Evolutionary conservation across 305 asterid genomes (phyloP).

Genomic region (Solanum hybrid): DNA sequence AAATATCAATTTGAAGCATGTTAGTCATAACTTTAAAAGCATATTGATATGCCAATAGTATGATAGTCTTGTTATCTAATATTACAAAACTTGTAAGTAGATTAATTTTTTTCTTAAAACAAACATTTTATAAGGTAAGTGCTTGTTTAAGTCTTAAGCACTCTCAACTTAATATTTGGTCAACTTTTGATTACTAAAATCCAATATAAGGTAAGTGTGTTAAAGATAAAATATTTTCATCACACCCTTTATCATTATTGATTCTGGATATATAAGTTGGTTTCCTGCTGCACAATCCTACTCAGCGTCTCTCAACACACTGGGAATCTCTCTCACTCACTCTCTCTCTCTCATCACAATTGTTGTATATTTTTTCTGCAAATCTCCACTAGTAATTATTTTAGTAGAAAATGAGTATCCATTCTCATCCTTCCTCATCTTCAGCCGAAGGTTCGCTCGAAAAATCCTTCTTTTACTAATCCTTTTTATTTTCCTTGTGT

Average conservation of each 20-base stretch:
- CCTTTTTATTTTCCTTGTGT: not conserved
- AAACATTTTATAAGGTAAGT: not conserved
- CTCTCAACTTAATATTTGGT: not conserved
- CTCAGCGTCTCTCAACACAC: not conserved
- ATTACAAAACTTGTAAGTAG: not conserved
- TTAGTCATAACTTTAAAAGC: not conserved
- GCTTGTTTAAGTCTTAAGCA: not conserved
- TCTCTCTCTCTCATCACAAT: not conserved
- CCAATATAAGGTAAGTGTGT: not conserved
- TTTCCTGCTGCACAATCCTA: not conserved
- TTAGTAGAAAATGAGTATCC: not conserved
- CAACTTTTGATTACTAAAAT: not conserved
- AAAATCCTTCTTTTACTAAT: not conserved
- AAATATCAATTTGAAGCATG: too few relatives aligned
- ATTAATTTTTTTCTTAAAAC: not conserved
- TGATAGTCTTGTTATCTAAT: not conserved
- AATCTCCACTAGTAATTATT: not conserved
- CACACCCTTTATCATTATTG: too few relatives aligned
- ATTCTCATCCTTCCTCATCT: not conserved
- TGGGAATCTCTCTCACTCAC: not conserved
- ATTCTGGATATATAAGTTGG: not conserved
- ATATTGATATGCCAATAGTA: not conserved
- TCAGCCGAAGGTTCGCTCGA: not conserved
- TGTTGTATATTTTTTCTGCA: not conserved
- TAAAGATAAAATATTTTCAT: too few relatives aligned